Base-by-base conservation (phyloP, 108 stramenopile genomes). In the Nitzschia sp. region DNA sequence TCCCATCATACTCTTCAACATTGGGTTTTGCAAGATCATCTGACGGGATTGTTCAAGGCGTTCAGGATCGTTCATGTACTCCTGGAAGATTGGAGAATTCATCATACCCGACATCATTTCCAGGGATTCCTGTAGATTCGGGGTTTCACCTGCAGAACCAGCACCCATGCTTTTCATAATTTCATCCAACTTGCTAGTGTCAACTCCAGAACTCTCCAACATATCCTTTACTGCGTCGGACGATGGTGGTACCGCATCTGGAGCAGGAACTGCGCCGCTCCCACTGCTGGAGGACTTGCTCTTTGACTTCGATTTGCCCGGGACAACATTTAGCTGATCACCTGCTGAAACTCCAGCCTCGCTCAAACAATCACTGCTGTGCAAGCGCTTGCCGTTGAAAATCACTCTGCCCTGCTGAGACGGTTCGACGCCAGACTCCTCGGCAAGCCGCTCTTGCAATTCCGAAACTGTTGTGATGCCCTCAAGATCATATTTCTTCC, bases 11-110 rank as follows among this genome's bases (percentile, higher is more conserved):
- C 64, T 25, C 73, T 87, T 90, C 57, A 91, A 71, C 85, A 91
- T 91, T 34, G 93, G 93, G 78, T 91, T 94, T 1, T 78, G 57
- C 45, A 94, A 69, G 46, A 94, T 88, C 77, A 87, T 88, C 66
- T 91, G 89, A 2, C 93, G 80, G n/a, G 80, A 64, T 75, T 90
- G 75, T 72, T 94, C 93, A 26, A 94, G 76, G 59, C 81, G 84
- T 59, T 82, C 87, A 0, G 93, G 90, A 66, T 91, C 85, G 30
- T 62, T 77, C 77, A 94, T 82, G 67, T 79, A 86, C 59, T 90
- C 89, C 32, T 87, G 59, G 66, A 94, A 87, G 64, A 90, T 82
- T 38, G 90, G 90, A 17, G 79, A 82, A 59, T 88, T 82, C 81
- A 90, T 83, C 78, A 91, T 77, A 33, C 78, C 57, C 38, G 78